Evolutionary conservation across 345 rosid genomes (phyloP), one percentile per base, ranked within the genome.

Genomic region (Lepidium africanum): DNA sequence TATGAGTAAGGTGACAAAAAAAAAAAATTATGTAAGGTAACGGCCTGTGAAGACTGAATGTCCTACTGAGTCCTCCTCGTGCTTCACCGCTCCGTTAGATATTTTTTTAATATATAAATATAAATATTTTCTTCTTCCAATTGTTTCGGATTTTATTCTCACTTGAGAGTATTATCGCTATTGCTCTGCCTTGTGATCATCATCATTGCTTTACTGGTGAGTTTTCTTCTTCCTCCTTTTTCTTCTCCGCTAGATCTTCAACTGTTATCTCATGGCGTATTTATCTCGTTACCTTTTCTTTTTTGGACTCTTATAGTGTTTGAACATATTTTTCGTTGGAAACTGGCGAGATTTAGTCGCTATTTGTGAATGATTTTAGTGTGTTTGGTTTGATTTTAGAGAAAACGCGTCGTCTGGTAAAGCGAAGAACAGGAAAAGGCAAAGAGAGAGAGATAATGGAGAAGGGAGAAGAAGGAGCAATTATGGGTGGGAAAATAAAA

Each of bases 401-500:
- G 69, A 58, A 1, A 59, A 2, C 12, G 48, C 77, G 41, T 35
- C 41, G 57, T 17, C 9, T 40, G 50, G 46, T 49, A 21, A 40
- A 56, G 52, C 38, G 38, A 40, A 9, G 30, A 6, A 36, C n/a
- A 35, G 42, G 15, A 12, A 15, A 57, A 19, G 37, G 50, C 6
- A 15, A 38, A 32, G 9, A 35, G 50, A 35, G 50, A 54, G 60
- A 30, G 13, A 41, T 23, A 37, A 71, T 81, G 80, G 71, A 70
- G 65, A 63, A 8, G 57, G 76, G 68, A 43, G 73, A 71, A 37
- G 73, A 40, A 69, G 65, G 63, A 74, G 65, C 23, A 76, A 27
- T 55, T 58, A 43, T 59, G 63, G 43, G 71, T 64, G 61, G 59
- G 81, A 83, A 80, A 87, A 81, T 86, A 19, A 83, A 49, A 23